Evolutionary conservation across 2,329 filamentous ascomycete species (phyloP), one percentile per base, ranked within the genome.

Genomic region (Xylaria sp.): DNA sequence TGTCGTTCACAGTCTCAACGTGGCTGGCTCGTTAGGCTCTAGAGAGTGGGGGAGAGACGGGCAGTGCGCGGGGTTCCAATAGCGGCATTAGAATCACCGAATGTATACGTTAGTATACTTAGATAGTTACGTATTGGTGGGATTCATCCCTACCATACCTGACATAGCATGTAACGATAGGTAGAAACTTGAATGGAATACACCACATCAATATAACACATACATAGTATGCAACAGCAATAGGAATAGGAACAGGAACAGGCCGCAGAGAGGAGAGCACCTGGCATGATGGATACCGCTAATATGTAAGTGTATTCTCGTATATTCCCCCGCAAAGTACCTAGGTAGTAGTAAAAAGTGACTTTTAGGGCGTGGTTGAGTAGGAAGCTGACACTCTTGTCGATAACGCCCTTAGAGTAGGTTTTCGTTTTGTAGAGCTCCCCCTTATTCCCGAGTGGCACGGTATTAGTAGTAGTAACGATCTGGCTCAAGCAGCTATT

Each of bases 31-130:
- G 39, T 54, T 52, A 15, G 43, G 33, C 20, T 18, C 31, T 39
- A 23, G 33, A 49, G 39, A 18, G 67, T 68, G 62, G 68, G 73
- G 70, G 70, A 71, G 72, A 69, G 63, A 71, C 67, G 72, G 72
- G 72, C 72, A 71, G 72, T 69, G 71, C 66, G 73, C 68, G 73
- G 73, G 73, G 73, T 73, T 71, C 71, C 61, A 68, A 72, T 67
- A 39, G 65, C 68, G 66, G 67, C 65, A 61, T 57, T 18, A 51
- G 23, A 56, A 23, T 56, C 23, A 46, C 55, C 23, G 36, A 55
- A 39, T 39, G 8, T 15, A 12, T 28, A 13, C 2, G 13, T 13
- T 54, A 6, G 51, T 20, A n/a, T 54, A 23, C n/a, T n/a, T n/a
- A 23, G 20, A 15, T 15, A 15, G 10, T 1, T 43, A 46, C 41